Base-by-base conservation (phyloP, 2,329 filamentous ascomycete genomes). In the Cladobotryum mycophilum region DNA sequence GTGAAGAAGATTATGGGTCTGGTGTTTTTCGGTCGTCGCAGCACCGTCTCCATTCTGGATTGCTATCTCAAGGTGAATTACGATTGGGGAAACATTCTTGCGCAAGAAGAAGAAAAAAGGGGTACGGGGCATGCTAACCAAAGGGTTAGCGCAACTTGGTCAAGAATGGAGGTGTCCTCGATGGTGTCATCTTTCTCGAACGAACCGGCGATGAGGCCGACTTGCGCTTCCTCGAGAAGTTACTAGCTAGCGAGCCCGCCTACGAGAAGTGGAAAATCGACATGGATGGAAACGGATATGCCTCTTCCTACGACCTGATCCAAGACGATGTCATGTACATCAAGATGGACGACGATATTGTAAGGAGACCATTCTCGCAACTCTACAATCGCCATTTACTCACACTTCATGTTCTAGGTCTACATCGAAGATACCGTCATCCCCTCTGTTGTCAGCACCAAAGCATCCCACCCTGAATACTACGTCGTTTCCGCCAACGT, bases 401-500 rank as follows among this genome's bases (percentile, higher is more conserved):
- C 6, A 49, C 48, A 6, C 25, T 49, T 53, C 6, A 11, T 35
- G n/a, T 17, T 38, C n/a, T 12, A 68, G 67, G 64, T 69, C 11
- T 69, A 64, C 36, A 63, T 69, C 56, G 66, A 68, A 41, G 67
- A 70, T 38, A 62, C 56, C 53, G 69, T 60, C 52, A 78, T 83
- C 45, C 71, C 76, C 2, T 74, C 76, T 3, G 68, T 82, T 6
- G 70, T 80, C 25, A 74, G 76, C 54, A 77, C 75, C 17, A 76
- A 75, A 54, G 61, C 78, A 45, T 67, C 72, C 4, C 70, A 80
- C 33, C 75, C 77, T 7, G 70, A 78, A 37, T 71, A 71, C 22
- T 73, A 72, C 54, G 65, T 75, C 42, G 73, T 81, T 13, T 78
- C 76, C 2, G 77, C 77, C 45, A 81, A 82, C 54, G 68, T 82